Evolutionary conservation across 2,329 filamentous ascomycete species (phyloP), one percentile per base, ranked within the genome.

Genomic region (Pseudogymnoascus sp.): DNA sequence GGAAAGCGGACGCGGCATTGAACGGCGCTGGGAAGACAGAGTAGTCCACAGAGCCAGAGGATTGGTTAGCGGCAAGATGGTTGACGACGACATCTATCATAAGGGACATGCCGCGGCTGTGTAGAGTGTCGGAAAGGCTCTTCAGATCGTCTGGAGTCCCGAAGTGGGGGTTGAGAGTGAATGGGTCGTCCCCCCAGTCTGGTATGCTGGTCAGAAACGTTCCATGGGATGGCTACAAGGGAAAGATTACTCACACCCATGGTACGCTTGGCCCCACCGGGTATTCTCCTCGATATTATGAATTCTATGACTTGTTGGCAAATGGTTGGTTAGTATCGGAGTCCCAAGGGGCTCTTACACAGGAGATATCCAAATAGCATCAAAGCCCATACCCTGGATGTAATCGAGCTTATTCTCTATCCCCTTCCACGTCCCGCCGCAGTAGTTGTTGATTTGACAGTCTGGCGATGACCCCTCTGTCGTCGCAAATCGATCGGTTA

Each of bases 1-100:
- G 86, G 74, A 83, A 90, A 68, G 86, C 86, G 21, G 78, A 79
- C 14, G 77, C 29, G 81, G 59, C 74, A 72, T 87, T 80, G 68
- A 87, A 84, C 6, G 83, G 80, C 19, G 77, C 74, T 5, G 50
- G 50, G 53, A 81, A 80, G n/a, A 74, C 69, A 63, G 75, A 76
- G 70, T 86, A 87, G 71, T 86, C 79, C 37, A 86, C 78, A 3
- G 76, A 74, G 35, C 66, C 64, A 0, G 74, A 72, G 13, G 75
- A 72, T 21, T 82, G 82, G 35, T 75, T 72, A 69, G 79, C 84
- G 13, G 74, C 81, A 69, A 80, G 80, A 69, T 81, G 77, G 68
- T 81, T 81, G 62, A 78, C 74, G 24, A 80, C 78, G 4, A 78
- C 75, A 62, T 81, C 79, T 56, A 80, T 72, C 78, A 81, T 80